Conservation (phyloP, 192 early-diverging fungal genomes). For the Rhizophagus clarus region DNA sequence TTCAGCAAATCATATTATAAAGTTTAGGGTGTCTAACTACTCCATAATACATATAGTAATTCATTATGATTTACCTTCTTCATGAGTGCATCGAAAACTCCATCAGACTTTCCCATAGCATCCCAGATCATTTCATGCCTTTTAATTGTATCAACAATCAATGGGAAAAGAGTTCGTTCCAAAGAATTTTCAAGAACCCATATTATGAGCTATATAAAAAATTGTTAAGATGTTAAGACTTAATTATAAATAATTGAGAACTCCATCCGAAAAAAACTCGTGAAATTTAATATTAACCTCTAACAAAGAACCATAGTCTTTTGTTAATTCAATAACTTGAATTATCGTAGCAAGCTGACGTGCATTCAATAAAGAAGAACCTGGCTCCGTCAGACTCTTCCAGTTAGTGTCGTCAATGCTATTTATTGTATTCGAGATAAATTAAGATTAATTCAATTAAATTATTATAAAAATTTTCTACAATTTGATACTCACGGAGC, state of each 20-base stretch:
- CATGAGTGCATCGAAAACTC: conserved; percentile 25
- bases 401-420: conserved; percentile 72
- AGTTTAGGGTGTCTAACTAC: too few relatives aligned
- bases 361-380: conserved; percentile 71
- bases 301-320: conserved; percentile 52
- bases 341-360: conserved; percentile 61
- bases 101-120: conserved; percentile 37
- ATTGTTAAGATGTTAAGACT: background rate
- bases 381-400: conserved; percentile 77
- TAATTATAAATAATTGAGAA: background rate
- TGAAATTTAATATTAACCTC: conserved; percentile 36
- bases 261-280: background rate
- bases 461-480: conserved; percentile 14
- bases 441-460: conserved; percentile 21
- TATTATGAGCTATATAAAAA: conserved; percentile 36
- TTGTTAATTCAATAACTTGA: conserved; percentile 49
- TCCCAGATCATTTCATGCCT: conserved; percentile 55
- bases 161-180: conserved; percentile 47
- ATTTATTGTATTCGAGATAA: background rate
- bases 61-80: conserved; percentile 21
- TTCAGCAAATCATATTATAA: too few relatives aligned
- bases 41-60: background rate
- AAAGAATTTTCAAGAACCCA: conserved; percentile 60
- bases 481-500: conserved; percentile 16
- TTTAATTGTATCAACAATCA: conserved; percentile 52